Base-by-base conservation (phyloP, 2,329 filamentous ascomycete genomes). In the Cladophialophora chaetospira region DNA sequence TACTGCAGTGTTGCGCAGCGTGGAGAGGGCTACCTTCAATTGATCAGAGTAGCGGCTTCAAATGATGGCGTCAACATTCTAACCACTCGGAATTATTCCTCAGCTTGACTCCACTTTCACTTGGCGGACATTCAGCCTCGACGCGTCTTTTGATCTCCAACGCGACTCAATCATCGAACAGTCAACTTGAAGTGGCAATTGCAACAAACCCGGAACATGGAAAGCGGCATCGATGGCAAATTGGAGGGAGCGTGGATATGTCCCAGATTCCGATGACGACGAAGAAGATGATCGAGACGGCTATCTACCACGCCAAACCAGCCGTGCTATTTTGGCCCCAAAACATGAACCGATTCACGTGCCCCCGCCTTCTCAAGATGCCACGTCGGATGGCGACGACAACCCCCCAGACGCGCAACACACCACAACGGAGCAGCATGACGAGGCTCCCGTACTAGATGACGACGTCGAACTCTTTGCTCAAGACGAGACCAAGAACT, bases 241-340 rank as follows among this genome's bases (percentile, higher is more conserved):
- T 72, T 80, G 78, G 78, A 74, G 74, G 67, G 71, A 75, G 68
- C 73, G 74, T 70, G 77, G 78, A 51, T 80, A 74, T 72, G 78
- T 80, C 60, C 75, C 76, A 59, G 78, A 80, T 67, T 79, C 78
- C 40, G 78, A 80, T 42, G 77, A 79, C 38, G 77, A 79, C 58
- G 69, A 68, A 28, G 74, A 76, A 25, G 74, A 76, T 17, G 75
- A 75, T 45, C 74, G 73, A 45, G 72, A 71, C 46, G 68, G 73
- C 43, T 73, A 75, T 25, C 72, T 67, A 44, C 68, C 73, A 55
- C 64, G 67, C 17, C 21, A 61, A 6, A 63, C 56, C 33, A 60
- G 33, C 36, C 26, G 42, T 40, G 53, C 8, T 23, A 33, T 29
- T 23, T 36, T 21, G 8, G 44, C 19, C n/a, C 29, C 15, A 36